phyloP scores from a whole-genome alignment of 1,284 basidiomycete species.

The Boletus holoroseus region DNA sequence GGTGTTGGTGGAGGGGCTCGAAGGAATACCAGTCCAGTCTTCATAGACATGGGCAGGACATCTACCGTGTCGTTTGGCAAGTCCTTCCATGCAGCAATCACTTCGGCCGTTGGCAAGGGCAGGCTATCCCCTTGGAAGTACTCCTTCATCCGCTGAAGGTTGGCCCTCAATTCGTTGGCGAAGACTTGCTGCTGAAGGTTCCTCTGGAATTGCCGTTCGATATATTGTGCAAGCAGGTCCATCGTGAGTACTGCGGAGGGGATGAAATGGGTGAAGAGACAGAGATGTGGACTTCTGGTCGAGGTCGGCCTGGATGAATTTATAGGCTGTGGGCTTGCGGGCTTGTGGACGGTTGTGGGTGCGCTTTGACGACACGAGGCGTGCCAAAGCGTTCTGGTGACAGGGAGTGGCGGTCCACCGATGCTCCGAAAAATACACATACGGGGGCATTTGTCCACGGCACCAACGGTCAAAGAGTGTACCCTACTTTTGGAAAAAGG shows the following conservation, averaged over 20 bases:
- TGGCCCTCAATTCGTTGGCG: conserved; percentile 17
- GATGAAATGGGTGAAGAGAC: background rate
- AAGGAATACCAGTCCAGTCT: background rate
- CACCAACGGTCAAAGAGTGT: background rate
- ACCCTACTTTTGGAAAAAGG: background rate
- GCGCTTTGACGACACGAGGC: conserved; percentile 30
- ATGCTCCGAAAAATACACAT: conserved; percentile 7
- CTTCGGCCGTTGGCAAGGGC: conserved; percentile 14
- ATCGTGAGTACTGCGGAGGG: conserved; percentile 6
- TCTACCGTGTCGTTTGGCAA: conserved; percentile 23
- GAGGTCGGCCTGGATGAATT: conserved; percentile 5
- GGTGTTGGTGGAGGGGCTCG: conserved; percentile 24
- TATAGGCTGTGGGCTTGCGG: conserved; percentile 19
- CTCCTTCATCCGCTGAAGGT: conserved; percentile 10
- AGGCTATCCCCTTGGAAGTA: conserved; percentile 16
- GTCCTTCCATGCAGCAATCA: conserved; percentile 20
- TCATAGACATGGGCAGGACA: conserved; percentile 8
- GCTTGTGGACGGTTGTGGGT: conserved; percentile 23
- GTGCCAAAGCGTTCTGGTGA: conserved; percentile 16
- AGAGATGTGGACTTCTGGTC: background rate
- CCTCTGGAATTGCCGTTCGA: conserved; percentile 12
- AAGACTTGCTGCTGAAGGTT: conserved; percentile 9
- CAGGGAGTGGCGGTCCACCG: conserved; percentile 15
- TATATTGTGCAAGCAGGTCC: background rate
- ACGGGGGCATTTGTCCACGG: background rate